Conservation (phyloP, 441 rosid genomes). For the Eutrema salsugineum region DNA sequence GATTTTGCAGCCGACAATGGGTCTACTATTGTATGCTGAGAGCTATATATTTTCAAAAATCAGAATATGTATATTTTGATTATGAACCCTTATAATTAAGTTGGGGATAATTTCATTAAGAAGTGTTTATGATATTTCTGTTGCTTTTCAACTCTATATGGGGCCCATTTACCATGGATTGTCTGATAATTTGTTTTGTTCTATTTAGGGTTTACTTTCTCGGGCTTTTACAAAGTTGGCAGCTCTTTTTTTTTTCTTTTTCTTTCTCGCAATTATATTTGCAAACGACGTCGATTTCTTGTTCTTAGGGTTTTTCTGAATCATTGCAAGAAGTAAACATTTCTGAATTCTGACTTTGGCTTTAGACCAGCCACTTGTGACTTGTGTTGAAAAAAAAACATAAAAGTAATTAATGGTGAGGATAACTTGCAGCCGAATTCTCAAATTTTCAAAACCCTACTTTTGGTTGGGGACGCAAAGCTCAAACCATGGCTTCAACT, state of each 20-base stretch:
- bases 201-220: background rate
- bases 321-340: no score
- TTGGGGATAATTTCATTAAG: background rate
- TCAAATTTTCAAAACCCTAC: background rate
- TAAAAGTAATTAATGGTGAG: background rate
- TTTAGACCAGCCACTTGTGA: background rate
- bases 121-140: background rate
- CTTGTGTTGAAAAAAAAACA: background rate
- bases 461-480: background rate
- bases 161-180: no score
- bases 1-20: background rate
- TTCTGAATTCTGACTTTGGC: background rate
- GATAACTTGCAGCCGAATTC: background rate
- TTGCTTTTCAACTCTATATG: no score
- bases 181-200: background rate
- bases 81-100: background rate
- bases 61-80: background rate
- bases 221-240: background rate
- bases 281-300: background rate
- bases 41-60: background rate
- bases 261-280: background rate
- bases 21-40: background rate
- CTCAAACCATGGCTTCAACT: conserved; percentile 1
- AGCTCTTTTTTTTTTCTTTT: background rate
- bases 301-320: no score